Evolutionary conservation across 2,329 filamentous ascomycete species (phyloP), one percentile per base, ranked within the genome.

Genomic region (Celoporthe dispersa): DNA sequence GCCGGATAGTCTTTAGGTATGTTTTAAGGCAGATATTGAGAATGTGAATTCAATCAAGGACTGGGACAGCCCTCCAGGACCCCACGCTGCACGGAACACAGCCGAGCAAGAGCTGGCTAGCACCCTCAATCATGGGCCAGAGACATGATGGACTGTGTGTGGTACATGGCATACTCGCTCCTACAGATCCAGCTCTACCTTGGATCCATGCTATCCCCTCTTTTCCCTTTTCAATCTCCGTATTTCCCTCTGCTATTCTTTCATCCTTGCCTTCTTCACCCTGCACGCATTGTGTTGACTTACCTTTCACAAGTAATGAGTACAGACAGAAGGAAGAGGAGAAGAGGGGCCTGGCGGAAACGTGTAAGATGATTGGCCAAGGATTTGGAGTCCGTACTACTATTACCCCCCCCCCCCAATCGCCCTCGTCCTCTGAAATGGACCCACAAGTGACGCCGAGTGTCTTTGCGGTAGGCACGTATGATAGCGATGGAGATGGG

Each of bases 351-450:
- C 35, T 41, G 33, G n/a, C 25, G 22, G 51, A 62, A 53, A 41
- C 57, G 39, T 67, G 57, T 67, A 67, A 67, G 66, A 62, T 67
- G 66, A 67, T 67, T 67, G 66, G 66, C 57, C 33, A 28, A 1
- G 12, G 22, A 22, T 25, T 44, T 37, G n/a, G 28, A 57, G 51
- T 28, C 31, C 28, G 12, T 25, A 53, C 48, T 11, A 28, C n/a
- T 57, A 39, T n/a, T n/a, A n/a, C n/a, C n/a, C n/a, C n/a, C n/a
- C 60, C n/a, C 3, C 44, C 9, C 9, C 14, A 11, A 11, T n/a
- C 12, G 39, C 37, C 35, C 2, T 63, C 28, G 25, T 28, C 53
- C 53, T 57, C 14, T 7, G 28, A 28, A 57, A 57, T 8, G 25
- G 53, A 57, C 53, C 53, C 53, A 57, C 28, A 57, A 33, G 53